phyloP scores from a whole-genome alignment of 345 rosid genomes.

The Corymbia maculata region DNA sequence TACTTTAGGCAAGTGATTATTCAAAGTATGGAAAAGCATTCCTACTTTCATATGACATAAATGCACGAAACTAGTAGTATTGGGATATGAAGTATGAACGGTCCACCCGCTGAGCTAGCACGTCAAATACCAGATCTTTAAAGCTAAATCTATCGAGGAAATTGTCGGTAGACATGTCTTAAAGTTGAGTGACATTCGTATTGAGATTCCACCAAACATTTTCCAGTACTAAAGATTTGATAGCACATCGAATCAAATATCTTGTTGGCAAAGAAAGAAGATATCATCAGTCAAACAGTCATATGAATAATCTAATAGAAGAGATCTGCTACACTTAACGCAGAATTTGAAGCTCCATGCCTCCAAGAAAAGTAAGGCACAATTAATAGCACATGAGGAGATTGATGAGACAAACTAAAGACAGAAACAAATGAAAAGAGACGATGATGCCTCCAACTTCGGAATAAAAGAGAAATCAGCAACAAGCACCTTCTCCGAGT shows the following conservation, averaged over 20 bases:
- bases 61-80: not conserved
- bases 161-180: not conserved
- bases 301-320: not conserved
- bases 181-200: not conserved
- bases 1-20: not conserved
- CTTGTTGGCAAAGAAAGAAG: not conserved
- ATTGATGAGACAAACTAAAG: conserved; percentile 1
- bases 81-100: not conserved
- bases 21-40: not conserved
- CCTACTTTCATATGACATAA: not conserved
- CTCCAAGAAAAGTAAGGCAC: conserved; percentile 4
- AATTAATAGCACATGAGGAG: conserved; percentile 1
- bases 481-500: conserved; percentile 46
- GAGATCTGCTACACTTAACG: not conserved
- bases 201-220: not conserved
- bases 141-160: not conserved
- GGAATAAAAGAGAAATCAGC: conserved; percentile 16
- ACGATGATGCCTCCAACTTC: conserved; percentile 34
- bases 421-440: conserved; percentile 25
- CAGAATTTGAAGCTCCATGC: not conserved
- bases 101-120: not conserved
- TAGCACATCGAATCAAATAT: not conserved
- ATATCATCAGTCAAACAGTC: not conserved
- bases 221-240: not conserved
- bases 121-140: not conserved